Evolutionary conservation across 768 basidiomycete genomes (phyloP), one percentile per base, ranked within the genome.

Genomic region (Mrakia gelida): DNA sequence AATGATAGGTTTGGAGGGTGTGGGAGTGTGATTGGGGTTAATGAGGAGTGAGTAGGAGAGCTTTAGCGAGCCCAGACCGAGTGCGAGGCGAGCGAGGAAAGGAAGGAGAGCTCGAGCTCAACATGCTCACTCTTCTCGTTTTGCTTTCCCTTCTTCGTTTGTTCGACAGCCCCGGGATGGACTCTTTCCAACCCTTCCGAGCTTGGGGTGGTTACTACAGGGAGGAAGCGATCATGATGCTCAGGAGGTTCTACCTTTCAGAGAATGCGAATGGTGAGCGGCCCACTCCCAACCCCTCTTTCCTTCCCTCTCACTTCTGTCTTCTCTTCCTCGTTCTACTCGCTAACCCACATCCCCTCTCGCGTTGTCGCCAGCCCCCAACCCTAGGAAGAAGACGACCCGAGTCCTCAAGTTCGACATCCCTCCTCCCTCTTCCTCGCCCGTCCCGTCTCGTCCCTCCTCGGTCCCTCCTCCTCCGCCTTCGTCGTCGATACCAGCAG

Each of bases 1-100:
- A 99, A 99, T 84, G 96, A 97, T 80, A 88, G 95, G 78, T 98
- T 99, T 81, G 96, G 97, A 13, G 97, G 97, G 5, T 96, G 94
- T 84, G 96, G 93, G 61, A 95, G 95, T 81, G 95, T 99, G 9
- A 86, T 97, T 68, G 90, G 92, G 38, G 92, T 98, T 18, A 95
- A 97, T 82, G 86, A 88, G 80, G 85, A 85, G 95, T 73, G 72
- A 73, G 72, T 73, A 23, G n/a, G n/a, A n/a, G n/a, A n/a, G n/a
- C n/a, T n/a, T n/a, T n/a, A n/a, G n/a, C n/a, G n/a, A n/a, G n/a
- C n/a, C n/a, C n/a, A 32, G 45, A 18, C 23, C 23, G 23, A 9
- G 41, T 21, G 45, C 16, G 30, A 1, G 16, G 18, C 28, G 30
- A 28, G 7, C 5, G 34, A 34, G 26, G 28, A 18, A 18, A 23